These are phyloP conservation scores for Ramularia endophylla DNA, from an alignment of 2,329 filamentous ascomycete genomes.

Conservation along the genomic window DNA sequence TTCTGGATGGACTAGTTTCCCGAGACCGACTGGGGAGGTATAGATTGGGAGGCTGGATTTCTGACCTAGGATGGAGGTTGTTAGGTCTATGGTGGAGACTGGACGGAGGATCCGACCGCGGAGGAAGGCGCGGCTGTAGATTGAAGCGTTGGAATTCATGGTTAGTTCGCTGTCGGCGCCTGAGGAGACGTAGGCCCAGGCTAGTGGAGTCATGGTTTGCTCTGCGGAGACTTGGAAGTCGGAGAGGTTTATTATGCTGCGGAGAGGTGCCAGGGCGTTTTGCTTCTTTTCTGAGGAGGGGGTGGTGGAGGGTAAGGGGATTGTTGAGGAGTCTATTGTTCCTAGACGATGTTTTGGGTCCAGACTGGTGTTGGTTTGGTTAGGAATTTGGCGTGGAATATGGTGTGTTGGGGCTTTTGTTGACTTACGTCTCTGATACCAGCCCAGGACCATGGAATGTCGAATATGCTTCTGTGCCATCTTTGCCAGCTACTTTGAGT, in stretches of 20 bases:
- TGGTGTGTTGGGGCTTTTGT: too few relatives aligned
- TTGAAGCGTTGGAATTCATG: conserved; percentile 33
- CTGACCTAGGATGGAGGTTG: conserved; percentile 27
- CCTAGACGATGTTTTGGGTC: conserved; percentile 8
- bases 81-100: conserved; percentile 30
- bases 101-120: conserved; percentile 40
- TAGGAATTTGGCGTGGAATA: too few relatives aligned
- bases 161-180: conserved; percentile 45
- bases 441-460: conserved; percentile 44
- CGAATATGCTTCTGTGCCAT: conserved; percentile 49
- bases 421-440: conserved; percentile 33
- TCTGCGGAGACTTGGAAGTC: conserved; percentile 38
- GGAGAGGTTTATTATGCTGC: conserved; percentile 40
- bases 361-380: conserved; percentile 15
- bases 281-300: too few relatives aligned
- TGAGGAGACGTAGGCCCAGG: conserved; percentile 41
- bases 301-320: neutral
- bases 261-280: conserved; percentile 37
- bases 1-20: conserved; percentile 28
- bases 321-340: conserved; percentile 2
- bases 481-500: conserved; percentile 45
- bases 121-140: conserved; percentile 38
- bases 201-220: conserved; percentile 29
- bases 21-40: conserved; percentile 30
- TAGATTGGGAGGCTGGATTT: conserved; percentile 29